Evolutionary conservation across 805 yeast genomes (phyloP), one percentile per base, ranked within the genome.

Genomic region (Teunomyces lycoperdinae): DNA sequence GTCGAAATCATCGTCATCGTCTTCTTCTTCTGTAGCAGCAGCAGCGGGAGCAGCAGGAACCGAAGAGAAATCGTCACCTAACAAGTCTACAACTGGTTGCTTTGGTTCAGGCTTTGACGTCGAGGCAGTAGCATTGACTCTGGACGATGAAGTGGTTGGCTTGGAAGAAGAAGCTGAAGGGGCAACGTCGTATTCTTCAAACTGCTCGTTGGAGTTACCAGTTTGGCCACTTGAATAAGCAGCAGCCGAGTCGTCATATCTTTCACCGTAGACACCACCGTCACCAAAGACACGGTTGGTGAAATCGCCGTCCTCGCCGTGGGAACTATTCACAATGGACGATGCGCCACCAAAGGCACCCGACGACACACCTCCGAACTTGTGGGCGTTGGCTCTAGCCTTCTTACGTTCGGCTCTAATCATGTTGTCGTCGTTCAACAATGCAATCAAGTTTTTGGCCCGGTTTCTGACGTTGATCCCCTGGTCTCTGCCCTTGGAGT

Each of bases 401-500:
- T 87, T 89, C 67, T 87, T 89, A 53, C 98, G 79, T 66, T 91
- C 98, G 34, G 81, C 71, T 53, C 98, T 80, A 45, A 92, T 83
- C 64, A 74, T 71, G 5, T 76, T 75, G 58, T 89, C 96, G 65
- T 89, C 96, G 57, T 82, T 82, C 55, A 94, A 75, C 55, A 94
- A 74, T 11, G 75, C 76, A 24, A 83, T 73, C 52, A 94, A 74
- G 53, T 83, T 84, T 66, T 89, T 87, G 28, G 97, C 85, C 57
- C 96, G 82, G 69, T 89, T 91, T 61, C 99, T 81, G 48, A 94
- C 96, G 63, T 92, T 91, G 56, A 90, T 83, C 45, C 99, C 99
- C 70, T 91, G 97, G 67, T 94, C 99, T 55, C 90, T 82, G 29
- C 97, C 97, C 64, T 89, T 87, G 14, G 90, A 81, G 67, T 94